Evolutionary conservation across 148 eudicot genomes (phyloP).

Genomic region (Arctostaphylos glauca): DNA sequence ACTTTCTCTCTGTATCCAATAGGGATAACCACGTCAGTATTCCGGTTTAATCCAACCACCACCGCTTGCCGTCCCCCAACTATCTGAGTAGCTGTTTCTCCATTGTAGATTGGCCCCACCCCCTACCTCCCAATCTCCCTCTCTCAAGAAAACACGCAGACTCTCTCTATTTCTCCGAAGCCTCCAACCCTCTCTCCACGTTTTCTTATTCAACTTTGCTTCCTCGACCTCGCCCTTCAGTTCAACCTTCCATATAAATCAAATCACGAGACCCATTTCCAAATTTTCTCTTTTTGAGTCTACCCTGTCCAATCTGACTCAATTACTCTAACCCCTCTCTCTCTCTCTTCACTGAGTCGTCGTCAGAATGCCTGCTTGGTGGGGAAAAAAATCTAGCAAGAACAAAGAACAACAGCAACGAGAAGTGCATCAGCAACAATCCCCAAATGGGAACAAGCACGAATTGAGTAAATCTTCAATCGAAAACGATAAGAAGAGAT

Average conservation of each 20-base stretch:
- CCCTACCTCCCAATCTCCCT: background rate
- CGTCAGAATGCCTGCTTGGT: slow-evolving; percentile 77
- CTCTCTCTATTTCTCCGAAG: background rate
- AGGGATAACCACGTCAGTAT: background rate
- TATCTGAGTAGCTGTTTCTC: background rate
- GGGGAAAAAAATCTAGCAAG: slow-evolving; percentile 56
- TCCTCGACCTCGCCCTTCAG: background rate
- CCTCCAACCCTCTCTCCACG: background rate
- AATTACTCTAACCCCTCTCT: background rate
- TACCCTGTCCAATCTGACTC: background rate
- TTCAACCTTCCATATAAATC: background rate
- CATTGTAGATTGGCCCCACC: background rate
- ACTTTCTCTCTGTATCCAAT: background rate
- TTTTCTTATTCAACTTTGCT: slow-evolving; percentile 11
- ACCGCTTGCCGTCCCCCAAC: background rate
- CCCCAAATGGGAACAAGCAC: slow-evolving; percentile 4
- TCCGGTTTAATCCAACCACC: background rate
- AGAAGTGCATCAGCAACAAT: background rate
- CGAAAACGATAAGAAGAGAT: slow-evolving; percentile 19
- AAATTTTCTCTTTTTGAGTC: background rate
- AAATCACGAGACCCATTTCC: background rate
- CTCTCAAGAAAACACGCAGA: slow-evolving; percentile 10
- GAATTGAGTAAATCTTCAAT: slow-evolving; percentile 8
- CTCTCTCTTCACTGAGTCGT: background rate
- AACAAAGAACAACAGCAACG: slow-evolving; percentile 37